These are phyloP conservation scores for Debaryomycetaceae sp. DNA, from an alignment of 1,139 yeast genomes.

Conservation along the genomic window DNA sequence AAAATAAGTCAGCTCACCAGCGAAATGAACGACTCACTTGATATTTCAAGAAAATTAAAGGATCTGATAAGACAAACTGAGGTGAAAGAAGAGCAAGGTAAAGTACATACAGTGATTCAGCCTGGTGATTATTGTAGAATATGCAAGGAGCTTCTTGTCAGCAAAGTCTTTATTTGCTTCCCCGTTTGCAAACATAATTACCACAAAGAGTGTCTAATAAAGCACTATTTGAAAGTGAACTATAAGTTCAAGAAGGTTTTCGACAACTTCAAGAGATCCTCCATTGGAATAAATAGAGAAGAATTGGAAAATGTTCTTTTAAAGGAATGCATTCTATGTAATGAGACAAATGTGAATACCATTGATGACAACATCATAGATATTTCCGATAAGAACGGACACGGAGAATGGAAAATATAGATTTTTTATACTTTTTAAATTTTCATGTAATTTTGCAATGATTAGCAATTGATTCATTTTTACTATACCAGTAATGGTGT, in stretches of 20 bases:
- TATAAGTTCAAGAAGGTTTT: slow-evolving; percentile 63
- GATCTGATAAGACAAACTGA: slow-evolving; percentile 53
- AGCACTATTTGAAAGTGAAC: slow-evolving; percentile 59
- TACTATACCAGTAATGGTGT: not conserved
- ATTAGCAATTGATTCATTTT: not conserved
- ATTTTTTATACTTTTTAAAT: not conserved
- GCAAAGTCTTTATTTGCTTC: slow-evolving; percentile 73
- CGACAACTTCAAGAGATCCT: slow-evolving; percentile 48
- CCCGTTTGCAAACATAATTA: slow-evolving; percentile 86
- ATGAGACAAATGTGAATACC: slow-evolving; percentile 66
- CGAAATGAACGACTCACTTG: slow-evolving; percentile 75
- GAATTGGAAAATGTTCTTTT: slow-evolving; percentile 61
- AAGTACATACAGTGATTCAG: slow-evolving; percentile 49
- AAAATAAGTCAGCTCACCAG: slow-evolving; percentile 59
- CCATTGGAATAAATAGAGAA: slow-evolving; percentile 23
- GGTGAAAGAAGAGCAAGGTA: slow-evolving; percentile 37
- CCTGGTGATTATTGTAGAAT: slow-evolving; percentile 82
- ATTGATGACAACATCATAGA: slow-evolving; percentile 52
- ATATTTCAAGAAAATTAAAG: slow-evolving; percentile 59
- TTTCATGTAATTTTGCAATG: not conserved
- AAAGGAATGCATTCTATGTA: slow-evolving; percentile 75
- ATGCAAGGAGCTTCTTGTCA: slow-evolving; percentile 66
- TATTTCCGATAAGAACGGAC: slow-evolving; percentile 16
- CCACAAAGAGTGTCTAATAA: slow-evolving; percentile 82
- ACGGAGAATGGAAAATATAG: slow-evolving; percentile 24